Evolutionary conservation across 768 basidiomycete species (phyloP).

Genomic region (Suillus hirtellus): DNA sequence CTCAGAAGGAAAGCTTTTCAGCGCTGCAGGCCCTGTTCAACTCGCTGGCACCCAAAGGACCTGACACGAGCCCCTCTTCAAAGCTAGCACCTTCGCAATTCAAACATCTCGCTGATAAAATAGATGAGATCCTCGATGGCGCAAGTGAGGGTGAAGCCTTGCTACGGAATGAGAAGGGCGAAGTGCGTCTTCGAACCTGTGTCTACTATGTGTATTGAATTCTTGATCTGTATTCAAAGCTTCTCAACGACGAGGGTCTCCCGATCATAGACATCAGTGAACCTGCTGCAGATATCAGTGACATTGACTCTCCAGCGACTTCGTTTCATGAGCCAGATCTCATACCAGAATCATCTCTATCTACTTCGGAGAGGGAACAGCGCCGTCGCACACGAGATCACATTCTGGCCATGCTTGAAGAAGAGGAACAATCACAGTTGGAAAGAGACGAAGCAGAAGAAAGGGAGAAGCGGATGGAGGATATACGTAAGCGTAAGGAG

Average conservation of each 20-base stretch:
- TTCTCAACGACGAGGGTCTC: slow-evolving; percentile 75
- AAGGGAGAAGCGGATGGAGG: slow-evolving; percentile 44
- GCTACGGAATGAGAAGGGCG: slow-evolving; percentile 55
- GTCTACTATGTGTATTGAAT: slow-evolving; percentile 10
- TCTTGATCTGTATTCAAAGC: slow-evolving; percentile 40
- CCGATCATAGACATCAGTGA: slow-evolving; percentile 81
- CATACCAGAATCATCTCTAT: slow-evolving; percentile 46
- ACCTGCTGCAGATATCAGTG: slow-evolving; percentile 36
- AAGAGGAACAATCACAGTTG: slow-evolving; percentile 58
- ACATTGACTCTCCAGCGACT: slow-evolving; percentile 16
- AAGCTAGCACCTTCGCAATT: slow-evolving; percentile 50
- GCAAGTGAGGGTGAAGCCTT: slow-evolving; percentile 40
- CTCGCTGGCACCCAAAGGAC: slow-evolving; percentile 32
- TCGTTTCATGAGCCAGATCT: slow-evolving; percentile 45
- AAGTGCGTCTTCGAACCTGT: slow-evolving; percentile 49
- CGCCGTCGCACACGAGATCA: slow-evolving; percentile 59
- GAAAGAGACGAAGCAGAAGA: slow-evolving; percentile 41
- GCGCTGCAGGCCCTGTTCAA: slow-evolving; percentile 41
- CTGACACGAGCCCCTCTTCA: slow-evolving; percentile 12
- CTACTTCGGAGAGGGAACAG: slow-evolving; percentile 48
- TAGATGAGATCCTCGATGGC: slow-evolving; percentile 51
- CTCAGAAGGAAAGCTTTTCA: slow-evolving; percentile 23
- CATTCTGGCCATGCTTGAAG: slow-evolving; percentile 68
- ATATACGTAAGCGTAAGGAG: slow-evolving; percentile 51
- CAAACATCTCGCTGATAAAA: slow-evolving; percentile 55